phyloP scores from a whole-genome alignment of 192 early-diverging fungal genomes.

The Backusella psychrophila region DNA sequence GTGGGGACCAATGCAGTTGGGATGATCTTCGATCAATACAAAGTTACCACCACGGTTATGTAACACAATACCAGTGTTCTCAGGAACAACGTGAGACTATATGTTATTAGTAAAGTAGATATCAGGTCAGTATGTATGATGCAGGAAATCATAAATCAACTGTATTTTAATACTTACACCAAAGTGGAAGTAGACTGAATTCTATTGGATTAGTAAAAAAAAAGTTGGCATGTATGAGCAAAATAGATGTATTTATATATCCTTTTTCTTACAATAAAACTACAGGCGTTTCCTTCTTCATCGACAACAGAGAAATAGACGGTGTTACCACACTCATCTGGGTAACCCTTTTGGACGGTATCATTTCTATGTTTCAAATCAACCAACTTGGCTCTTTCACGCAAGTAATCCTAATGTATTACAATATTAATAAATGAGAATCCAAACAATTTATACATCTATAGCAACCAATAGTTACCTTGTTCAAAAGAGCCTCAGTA shows the following conservation, averaged over 20 bases:
- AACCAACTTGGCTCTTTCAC: constrained; percentile 52
- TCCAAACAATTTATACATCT: neutral
- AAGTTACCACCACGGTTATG: constrained; percentile 74
- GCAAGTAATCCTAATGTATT: constrained; percentile 45
- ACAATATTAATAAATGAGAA: neutral
- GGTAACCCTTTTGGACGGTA: constrained; percentile 53
- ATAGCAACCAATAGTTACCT: constrained; percentile 23
- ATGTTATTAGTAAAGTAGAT: constrained; percentile 2
- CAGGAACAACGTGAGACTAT: constrained; percentile 50
- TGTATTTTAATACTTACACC: too few species aligned
- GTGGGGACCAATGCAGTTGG: constrained; percentile 62
- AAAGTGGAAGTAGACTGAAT: too few species aligned
- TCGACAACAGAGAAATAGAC: constrained; percentile 78
- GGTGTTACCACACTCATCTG: constrained; percentile 62
- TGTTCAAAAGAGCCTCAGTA: constrained; percentile 50
- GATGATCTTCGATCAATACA: constrained; percentile 51
- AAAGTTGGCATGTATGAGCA: neutral
- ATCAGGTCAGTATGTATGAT: too few species aligned
- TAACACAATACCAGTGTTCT: constrained; percentile 63
- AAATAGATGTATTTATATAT: neutral
- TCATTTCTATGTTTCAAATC: constrained; percentile 46
- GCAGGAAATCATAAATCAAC: too few species aligned
- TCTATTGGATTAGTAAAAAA: too few species aligned
- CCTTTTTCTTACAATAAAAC: constrained; percentile 56
- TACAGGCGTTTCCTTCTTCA: constrained; percentile 76